phyloP scores from a whole-genome alignment of 768 basidiomycete species.

The Ramaria sp. region DNA sequence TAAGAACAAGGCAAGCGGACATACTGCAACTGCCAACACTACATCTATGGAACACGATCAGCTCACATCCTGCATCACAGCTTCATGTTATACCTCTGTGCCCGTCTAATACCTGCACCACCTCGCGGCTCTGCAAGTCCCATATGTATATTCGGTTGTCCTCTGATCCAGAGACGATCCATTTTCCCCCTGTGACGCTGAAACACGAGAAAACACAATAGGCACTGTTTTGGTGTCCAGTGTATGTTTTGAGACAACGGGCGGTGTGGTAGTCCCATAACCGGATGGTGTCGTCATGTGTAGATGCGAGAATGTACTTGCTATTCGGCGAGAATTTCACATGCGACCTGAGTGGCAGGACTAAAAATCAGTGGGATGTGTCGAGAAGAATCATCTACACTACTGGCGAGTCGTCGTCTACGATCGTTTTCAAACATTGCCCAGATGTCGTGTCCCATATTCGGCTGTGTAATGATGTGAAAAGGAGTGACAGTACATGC shows the following conservation, averaged over 20 bases:
- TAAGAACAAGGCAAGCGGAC: conserved; percentile 13
- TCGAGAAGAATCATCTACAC: conserved; percentile 36
- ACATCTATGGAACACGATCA: conserved; percentile 34
- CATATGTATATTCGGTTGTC: conserved; percentile 83
- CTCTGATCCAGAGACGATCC: conserved; percentile 83
- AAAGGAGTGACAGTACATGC: conserved; percentile 1
- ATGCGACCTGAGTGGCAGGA: conserved; percentile 47
- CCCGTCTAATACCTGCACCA: conserved; percentile 66
- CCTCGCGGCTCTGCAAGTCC: conserved; percentile 75
- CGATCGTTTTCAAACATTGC: conserved; percentile 94
- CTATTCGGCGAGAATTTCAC: conserved; percentile 92
- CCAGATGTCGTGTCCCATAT: conserved; percentile 97
- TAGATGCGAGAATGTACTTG: conserved; percentile 77
- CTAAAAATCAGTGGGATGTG: not conserved
- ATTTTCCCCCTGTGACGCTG: conserved; percentile 56
- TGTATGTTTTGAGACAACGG: conserved; percentile 87
- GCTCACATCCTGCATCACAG: conserved; percentile 12
- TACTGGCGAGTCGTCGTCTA: conserved; percentile 93
- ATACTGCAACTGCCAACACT: conserved; percentile 66
- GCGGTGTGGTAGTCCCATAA: conserved; percentile 92
- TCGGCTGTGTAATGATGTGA: conserved; percentile 51
- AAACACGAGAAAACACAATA: conserved; percentile 72
- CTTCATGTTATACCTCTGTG: conserved; percentile 51
- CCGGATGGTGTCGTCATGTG: conserved; percentile 89
- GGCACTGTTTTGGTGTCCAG: conserved; percentile 76